Evolutionary conservation across 1,284 basidiomycete species (phyloP).

Genomic region (Naganishia cerealis): DNA sequence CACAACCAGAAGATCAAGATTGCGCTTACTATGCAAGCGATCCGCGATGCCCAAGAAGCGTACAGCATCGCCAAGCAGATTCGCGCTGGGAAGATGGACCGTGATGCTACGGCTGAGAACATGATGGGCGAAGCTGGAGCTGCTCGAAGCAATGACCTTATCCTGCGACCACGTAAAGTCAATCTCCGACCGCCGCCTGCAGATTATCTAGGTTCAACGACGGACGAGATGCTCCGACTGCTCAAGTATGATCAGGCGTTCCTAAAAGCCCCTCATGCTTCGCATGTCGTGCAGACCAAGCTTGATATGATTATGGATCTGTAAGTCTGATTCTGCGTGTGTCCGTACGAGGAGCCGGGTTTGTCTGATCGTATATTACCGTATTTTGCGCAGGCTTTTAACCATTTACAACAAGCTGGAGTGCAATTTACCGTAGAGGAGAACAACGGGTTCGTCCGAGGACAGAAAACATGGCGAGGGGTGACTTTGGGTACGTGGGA

Average conservation of each 20-base stretch:
- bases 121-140: not conserved
- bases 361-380: not conserved
- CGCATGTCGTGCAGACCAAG: slow-evolving; percentile 24
- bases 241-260: slow-evolving; percentile 28
- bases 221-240: slow-evolving; percentile 21
- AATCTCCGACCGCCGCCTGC: slow-evolving; percentile 22
- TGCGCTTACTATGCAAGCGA: slow-evolving; percentile 27
- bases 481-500: too few species aligned
- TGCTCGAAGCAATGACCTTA: not conserved
- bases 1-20: slow-evolving; percentile 31
- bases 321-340: not conserved
- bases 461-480: too few species aligned
- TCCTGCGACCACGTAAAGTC: slow-evolving; percentile 19
- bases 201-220: slow-evolving; percentile 21
- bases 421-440: slow-evolving; percentile 11
- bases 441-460: not conserved
- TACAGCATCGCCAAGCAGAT: slow-evolving; percentile 28
- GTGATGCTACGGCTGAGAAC: slow-evolving; percentile 8
- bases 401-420: slow-evolving; percentile 27
- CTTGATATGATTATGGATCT: slow-evolving; percentile 25
- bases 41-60: slow-evolving; percentile 26
- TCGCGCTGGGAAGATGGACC: slow-evolving; percentile 18
- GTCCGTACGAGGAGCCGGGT: not conserved
- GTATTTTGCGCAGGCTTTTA: slow-evolving; percentile 2
- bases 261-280: slow-evolving; percentile 20